Conservation (phyloP, 345 rosid genomes). For the Orychophragmus violaceus region DNA sequence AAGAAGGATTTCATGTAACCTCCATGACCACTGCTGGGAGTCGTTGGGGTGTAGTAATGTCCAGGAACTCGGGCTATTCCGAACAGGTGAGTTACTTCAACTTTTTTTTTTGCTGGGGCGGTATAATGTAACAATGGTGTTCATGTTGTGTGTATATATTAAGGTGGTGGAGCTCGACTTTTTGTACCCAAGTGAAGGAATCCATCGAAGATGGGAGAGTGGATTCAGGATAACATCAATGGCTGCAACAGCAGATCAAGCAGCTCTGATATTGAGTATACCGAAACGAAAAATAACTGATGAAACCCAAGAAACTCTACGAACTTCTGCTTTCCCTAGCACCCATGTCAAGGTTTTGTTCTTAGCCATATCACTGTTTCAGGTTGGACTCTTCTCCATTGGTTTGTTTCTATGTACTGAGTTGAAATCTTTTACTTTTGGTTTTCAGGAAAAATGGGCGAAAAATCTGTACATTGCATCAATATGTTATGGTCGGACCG, state of each 20-base stretch:
- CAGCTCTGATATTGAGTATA: constrained; percentile 80
- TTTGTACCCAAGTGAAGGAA: constrained; percentile 92
- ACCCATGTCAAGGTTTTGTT: constrained; percentile 83
- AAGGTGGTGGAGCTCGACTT: constrained; percentile 97
- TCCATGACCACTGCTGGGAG: constrained; percentile 94
- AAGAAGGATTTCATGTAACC: constrained; percentile 97
- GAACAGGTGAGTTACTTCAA: constrained; percentile 48
- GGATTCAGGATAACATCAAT: constrained; percentile 88
- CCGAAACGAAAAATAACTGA: constrained; percentile 80
- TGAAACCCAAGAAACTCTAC: constrained; percentile 94
- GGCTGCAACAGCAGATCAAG: constrained; percentile 94
- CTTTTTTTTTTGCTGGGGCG: neutral
- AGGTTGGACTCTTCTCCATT: neutral
- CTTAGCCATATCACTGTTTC: neutral
- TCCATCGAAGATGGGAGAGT: constrained; percentile 85
- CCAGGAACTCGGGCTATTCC: constrained; percentile 81
- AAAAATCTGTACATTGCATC: constrained; percentile 88
- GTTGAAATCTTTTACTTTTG: neutral
- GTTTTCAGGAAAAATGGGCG: constrained; percentile 84
- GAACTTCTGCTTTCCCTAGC: constrained; percentile 95
- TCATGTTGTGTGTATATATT: neutral
- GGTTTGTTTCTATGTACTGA: constrained; percentile 7
- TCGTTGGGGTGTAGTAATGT: constrained; percentile 97
- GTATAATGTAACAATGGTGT: constrained; percentile 1
- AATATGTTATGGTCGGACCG: constrained; percentile 82